Base-by-base conservation (phyloP, 805 yeast species). In the Candida awuae region DNA sequence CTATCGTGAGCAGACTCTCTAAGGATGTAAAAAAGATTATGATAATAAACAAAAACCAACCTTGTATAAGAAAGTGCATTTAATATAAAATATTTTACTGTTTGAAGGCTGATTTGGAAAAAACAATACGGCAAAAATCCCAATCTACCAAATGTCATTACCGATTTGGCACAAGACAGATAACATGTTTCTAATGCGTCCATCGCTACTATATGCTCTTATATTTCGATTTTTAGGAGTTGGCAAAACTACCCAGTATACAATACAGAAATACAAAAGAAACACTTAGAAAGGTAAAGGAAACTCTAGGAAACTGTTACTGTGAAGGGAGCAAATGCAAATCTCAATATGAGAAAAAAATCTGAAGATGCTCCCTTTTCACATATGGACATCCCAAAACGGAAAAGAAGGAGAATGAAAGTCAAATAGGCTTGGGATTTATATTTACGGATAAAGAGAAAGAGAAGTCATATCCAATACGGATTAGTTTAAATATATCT, bases 141-240 rank as follows among this genome's bases (percentile, higher is more conserved):
- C 9, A 34, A n/a, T 15, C 57, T 40, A 2, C 62, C 62, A 9
- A 54, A 4, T 2, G 58, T 53, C 12, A 41, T 29, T n/a, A 41
- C 5, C 6, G 36, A 16, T 22, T 27, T 34, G 7, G 43, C 22
- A 9, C 23, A 26, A 3, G 44, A 23, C 22, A 28, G n/a, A 20
- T 40, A 40, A 16, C 29, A 31, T 7, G 40, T 32, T 18, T 35
- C 38, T 10, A 35, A 12, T 4, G 30, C 32, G 28, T 42, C 40
- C 45, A 40, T 40, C 12, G 10, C 23, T 14, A 30, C 17, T n/a
- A n/a, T n/a, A n/a, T n/a, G n/a, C n/a, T n/a, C n/a, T n/a, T n/a
- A n/a, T n/a, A n/a, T n/a, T n/a, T n/a, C n/a, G n/a, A n/a, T n/a
- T n/a, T n/a, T n/a, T n/a, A n/a, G n/a, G n/a, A n/a, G n/a, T n/a